Base-by-base conservation (phyloP, 2,329 filamentous ascomycete species). In the Xylariaceae sp. region DNA sequence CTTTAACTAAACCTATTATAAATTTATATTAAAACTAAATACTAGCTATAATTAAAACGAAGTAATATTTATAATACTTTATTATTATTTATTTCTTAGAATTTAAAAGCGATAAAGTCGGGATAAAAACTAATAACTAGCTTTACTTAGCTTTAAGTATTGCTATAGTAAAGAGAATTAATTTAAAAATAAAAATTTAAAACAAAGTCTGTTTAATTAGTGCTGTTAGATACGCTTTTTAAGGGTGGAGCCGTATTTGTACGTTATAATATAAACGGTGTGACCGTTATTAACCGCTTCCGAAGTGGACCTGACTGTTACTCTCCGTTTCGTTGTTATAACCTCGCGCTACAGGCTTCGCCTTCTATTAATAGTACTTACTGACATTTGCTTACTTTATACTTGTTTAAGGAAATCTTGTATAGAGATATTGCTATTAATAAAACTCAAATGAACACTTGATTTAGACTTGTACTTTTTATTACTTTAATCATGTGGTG, bases 301-400 rank as follows among this genome's bases (percentile, higher is more conserved):
- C 28, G 17, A n/a, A n/a, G n/a, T n/a, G n/a, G n/a, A n/a, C n/a
- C n/a, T n/a, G n/a, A 33, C 52, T 17, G 29, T 47, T 36, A 36
- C 14, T 36, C 44, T 36, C 44, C 44, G 44, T 47, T 47, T 47
- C n/a, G 44, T 26, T 24, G 44, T 29, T 17, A 47, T 29, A 47
- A n/a, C 44, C 44, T 47, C 17, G 44, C 44, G 44, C 44, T 17
- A 47, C 46, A 49, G 21, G 17, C 46, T 19, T 49, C 24, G 23
- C 26, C n/a, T n/a, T 29, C 33, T 49, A 49, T 49, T 39, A 49
- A 49, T 49, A 49, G 45, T 12, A 49, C 19, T 29, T 44, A 28
- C 40, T 44, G n/a, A 21, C 40, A 44, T 44, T 9, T 40, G 9
- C 37, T 40, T n/a, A 34, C 44, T 23, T 36, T 46, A 24, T 24